Evolutionary conservation across 1,284 basidiomycete genomes (phyloP), one percentile per base, ranked within the genome.

Genomic region (Puccinia triticina): DNA sequence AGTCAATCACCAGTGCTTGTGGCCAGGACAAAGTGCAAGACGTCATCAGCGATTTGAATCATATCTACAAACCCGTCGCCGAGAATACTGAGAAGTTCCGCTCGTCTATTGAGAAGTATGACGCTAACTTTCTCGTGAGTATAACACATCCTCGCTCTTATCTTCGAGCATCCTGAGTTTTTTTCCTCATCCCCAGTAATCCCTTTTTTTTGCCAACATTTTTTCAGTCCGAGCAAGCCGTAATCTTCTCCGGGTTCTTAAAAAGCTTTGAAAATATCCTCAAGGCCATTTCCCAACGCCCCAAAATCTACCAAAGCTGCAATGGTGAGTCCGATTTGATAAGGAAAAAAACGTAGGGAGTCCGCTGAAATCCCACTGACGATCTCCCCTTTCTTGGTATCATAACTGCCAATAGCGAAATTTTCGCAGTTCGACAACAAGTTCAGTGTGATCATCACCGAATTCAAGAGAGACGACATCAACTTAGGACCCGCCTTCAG

Each of bases 11-110:
- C 61, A 37, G 16, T 8, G 16, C 32, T 37, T 64, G 32, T 37
- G 61, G 14, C 61, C 34, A 37, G 2, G 61, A 64, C 11, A 64
- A 64, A 29, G 32, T 34, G 14, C 11, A 29, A 12, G 61, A 4
- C 21, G 61, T 64, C 61, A 34, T 64, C 32, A 64, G 37, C 4
- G 32, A 64, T 7, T 37, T 64, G 16, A 34, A 29, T 37, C 16
- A 18, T 18, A 64, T 64, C 21, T 64, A 64, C 61, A 32, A 10
- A 3, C 61, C 32, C 61, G 32, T 67, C 21, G 37, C 26, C 14
- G 23, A 67, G 23, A 26, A 43, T 40, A 43, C 66, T 21, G 23
- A 43, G 66, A 67, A 67, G n/a, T 46, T 67, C 61, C 61, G 40
- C 34, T 21, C 11, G 34, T 55, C 53, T 55, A 34, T 23, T 66